These are phyloP conservation scores for Aschersonia sp. DNA, from an alignment of 2,329 filamentous ascomycete genomes.

Conservation along the genomic window DNA sequence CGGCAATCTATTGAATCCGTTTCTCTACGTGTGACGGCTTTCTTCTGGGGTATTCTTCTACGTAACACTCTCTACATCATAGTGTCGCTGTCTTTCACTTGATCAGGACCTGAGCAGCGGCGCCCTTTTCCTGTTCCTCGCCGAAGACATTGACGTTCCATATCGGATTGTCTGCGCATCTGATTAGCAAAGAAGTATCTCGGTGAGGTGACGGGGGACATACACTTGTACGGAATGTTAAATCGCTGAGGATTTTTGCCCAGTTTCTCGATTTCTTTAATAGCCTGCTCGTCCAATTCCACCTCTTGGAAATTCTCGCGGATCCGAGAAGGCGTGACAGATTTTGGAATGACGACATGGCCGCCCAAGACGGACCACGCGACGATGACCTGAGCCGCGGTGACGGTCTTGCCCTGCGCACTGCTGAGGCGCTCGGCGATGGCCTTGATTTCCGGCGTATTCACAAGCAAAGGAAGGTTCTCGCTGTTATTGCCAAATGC, in stretches of 20 bases:
- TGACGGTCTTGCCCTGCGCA: constrained; percentile 21
- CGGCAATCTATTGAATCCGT: too few relatives aligned
- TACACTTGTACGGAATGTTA: constrained; percentile 29
- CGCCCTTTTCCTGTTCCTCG: constrained; percentile 35
- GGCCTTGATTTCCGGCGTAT: constrained; percentile 39
- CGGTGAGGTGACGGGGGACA: constrained; percentile 8
- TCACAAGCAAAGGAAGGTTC: constrained; percentile 37
- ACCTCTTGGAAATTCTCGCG: constrained; percentile 55
- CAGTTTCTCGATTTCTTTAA: constrained; percentile 46
- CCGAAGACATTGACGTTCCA: constrained; percentile 44
- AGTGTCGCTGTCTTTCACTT: constrained; percentile 7
- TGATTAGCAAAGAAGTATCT: not conserved
- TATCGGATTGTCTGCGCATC: constrained; percentile 26
- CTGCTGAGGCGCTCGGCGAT: constrained; percentile 32
- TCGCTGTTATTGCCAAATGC: constrained; percentile 32
- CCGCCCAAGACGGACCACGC: constrained; percentile 45
- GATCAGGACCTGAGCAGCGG: constrained; percentile 30
- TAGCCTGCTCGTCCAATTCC: constrained; percentile 43
- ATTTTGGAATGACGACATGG: constrained; percentile 64
- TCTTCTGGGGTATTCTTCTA: not conserved
- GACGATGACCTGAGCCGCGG: constrained; percentile 32
- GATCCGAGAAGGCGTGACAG: constrained; percentile 53
- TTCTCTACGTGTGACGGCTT: not conserved
- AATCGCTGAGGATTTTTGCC: constrained; percentile 34
- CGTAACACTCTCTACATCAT: not conserved